Base-by-base conservation (phyloP, 148 eudicot genomes). In the Spergularia bocconei region DNA sequence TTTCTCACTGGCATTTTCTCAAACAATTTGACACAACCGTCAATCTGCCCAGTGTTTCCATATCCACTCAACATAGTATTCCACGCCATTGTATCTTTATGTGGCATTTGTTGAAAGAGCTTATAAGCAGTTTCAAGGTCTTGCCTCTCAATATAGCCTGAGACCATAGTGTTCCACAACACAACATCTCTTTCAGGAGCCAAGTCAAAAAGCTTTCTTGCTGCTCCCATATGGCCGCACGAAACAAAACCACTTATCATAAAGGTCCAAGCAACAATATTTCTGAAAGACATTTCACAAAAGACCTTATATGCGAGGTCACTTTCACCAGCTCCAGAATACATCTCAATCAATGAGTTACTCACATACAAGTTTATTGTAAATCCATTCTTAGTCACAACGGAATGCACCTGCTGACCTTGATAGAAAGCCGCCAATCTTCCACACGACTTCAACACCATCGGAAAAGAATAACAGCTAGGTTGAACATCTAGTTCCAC, bases 31-130 rank as follows among this genome's bases (percentile, higher is more conserved):
- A 88, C 86, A 65, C 87, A 87, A 53, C 81, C 86, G 63, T 83
- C 84, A 29, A 88, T 66, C 59, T 88, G 85, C 70, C 87, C 86
- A 57, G 75, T 85, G 51, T 82, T 87, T 0, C 87, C 86, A 81
- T 87, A 90, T 41, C 94, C 94, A 59, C 85, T 80, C 70, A 92
- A 75, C 83, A 92, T 72, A 52, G 94, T 92, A 75, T 92, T 92
- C 88, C 90, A 92, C 39, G 90, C 84, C 89, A 92, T 87, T 53
- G 87, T 75, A 76, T 92, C 94, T 75, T 80, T 76, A 38, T 73
- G 70, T 0, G 92, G 97, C 88, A 92, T 90, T 10, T 36, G n/a
- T 63, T 82, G 83, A 64, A 92, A 92, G 41, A 89, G 83, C 72
- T 83, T 73, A 72, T 75, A 71, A 25, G 97, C 94, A 41, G 67